A percentile compares a stretch with the other conserved stretches of the same genome.
These are phyloP conservation scores for Astragalus membranaceus DNA, from an alignment of 306 rosid species.

Conservation along the genomic window DNA sequence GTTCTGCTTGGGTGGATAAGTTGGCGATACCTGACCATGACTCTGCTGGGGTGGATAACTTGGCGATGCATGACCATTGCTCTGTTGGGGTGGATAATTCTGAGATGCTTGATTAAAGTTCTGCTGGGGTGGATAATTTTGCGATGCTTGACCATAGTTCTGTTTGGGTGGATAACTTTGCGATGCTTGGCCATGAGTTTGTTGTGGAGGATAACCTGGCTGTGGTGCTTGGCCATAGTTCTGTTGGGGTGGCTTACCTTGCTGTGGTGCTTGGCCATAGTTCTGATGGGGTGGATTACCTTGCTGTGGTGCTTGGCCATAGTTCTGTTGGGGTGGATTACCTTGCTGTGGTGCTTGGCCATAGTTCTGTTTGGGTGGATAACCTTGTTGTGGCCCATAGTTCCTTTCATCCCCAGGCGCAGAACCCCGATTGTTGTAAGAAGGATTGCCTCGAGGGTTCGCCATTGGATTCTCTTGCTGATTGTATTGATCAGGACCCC, in stretches of 20 bases:
- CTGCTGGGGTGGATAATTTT: conserved; percentile 14
- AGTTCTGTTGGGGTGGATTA: conserved; percentile 33
- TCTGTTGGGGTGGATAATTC: conserved; percentile 27
- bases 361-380: conserved; percentile 35
- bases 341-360: conserved; percentile 30
- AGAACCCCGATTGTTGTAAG: conserved; percentile 33
- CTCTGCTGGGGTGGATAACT: conserved; percentile 24
- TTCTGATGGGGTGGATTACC: conserved; percentile 27
- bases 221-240: conserved; percentile 27
- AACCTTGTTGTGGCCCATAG: conserved; percentile 42
- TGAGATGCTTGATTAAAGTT: conserved; percentile 22
- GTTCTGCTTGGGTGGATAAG: conserved; percentile 28
- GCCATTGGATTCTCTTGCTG: conserved; percentile 27
- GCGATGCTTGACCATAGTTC: conserved; percentile 28
- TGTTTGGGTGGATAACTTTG: conserved; percentile 32
- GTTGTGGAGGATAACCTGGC: conserved; percentile 29
- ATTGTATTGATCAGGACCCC: conserved; percentile 36
- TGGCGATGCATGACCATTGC: conserved; percentile 15
- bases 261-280: conserved; percentile 24
- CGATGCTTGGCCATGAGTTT: conserved; percentile 29
- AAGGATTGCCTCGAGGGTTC: conserved; percentile 38
- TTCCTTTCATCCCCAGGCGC: conserved; percentile 50
- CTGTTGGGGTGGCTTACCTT: conserved; percentile 7
- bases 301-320: conserved; percentile 20
- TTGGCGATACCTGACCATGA: conserved; percentile 26